These are phyloP conservation scores for Colletotrichum eleusines DNA, from an alignment of 2,329 filamentous ascomycete genomes.

Conservation along the genomic window DNA sequence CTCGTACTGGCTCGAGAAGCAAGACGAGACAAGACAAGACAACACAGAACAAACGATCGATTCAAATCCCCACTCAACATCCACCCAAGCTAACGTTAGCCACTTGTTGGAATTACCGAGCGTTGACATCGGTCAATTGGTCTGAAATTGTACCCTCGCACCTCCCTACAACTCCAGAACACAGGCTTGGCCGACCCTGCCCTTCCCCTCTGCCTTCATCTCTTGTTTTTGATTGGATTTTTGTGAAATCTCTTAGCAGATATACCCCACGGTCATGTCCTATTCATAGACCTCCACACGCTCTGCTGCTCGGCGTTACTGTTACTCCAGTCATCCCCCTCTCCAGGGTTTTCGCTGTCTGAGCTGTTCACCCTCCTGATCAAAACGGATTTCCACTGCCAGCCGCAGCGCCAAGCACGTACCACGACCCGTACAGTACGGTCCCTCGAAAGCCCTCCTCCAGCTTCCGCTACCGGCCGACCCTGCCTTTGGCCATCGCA, in stretches of 20 bases:
- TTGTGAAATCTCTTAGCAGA: constrained; percentile 21
- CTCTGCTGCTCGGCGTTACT: constrained; percentile 16
- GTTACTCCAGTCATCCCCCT: constrained; percentile 7
- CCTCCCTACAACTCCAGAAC: constrained; percentile 7
- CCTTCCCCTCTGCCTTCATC: constrained; percentile 1
- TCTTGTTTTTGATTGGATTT: constrained; percentile 6
- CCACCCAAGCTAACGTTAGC: constrained; percentile 35
- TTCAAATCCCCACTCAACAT: constrained; percentile 26
- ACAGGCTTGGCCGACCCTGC: constrained; percentile 19
- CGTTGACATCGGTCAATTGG: constrained; percentile 33
- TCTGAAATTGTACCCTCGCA: constrained; percentile 6
- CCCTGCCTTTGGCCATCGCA: constrained; percentile 30
- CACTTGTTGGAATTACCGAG: constrained; percentile 34
- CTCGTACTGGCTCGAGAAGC: constrained; percentile 12
- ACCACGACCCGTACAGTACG: constrained; percentile 17
- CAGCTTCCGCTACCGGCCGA: constrained; percentile 36
- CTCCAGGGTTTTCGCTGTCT: background rate
- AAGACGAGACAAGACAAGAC: constrained; percentile 19
- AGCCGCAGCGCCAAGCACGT: constrained; percentile 16
- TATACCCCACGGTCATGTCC: constrained; percentile 34
- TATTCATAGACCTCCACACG: constrained; percentile 27
- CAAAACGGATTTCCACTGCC: constrained; percentile 7
- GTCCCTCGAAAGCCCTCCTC: constrained; percentile 8
- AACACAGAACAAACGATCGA: constrained; percentile 2
- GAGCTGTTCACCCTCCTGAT: background rate